phyloP scores from a whole-genome alignment of 768 basidiomycete genomes.

The Phanerodontia chrysosporium region DNA sequence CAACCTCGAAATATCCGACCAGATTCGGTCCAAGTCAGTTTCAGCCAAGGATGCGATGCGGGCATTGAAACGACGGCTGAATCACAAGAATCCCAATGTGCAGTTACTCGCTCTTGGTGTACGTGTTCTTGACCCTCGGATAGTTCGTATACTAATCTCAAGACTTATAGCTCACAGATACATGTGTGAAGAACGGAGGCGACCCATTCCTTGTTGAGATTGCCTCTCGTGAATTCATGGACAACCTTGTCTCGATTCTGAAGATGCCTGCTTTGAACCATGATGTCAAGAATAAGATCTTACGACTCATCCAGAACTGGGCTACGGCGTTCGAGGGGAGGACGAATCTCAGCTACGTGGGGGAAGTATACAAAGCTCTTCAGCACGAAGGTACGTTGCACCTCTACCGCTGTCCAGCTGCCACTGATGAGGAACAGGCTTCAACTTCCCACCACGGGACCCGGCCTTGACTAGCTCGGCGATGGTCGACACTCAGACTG shows the following conservation, averaged over 20 bases:
- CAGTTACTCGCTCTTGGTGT: conserved; percentile 85
- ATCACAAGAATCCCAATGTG: conserved; percentile 95
- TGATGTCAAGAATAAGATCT: conserved; percentile 77
- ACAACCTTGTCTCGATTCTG: conserved; percentile 86
- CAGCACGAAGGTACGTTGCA: conserved; percentile 60
- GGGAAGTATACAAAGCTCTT: conserved; percentile 75
- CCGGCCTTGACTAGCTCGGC: conserved; percentile 63
- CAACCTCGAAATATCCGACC: conserved; percentile 94
- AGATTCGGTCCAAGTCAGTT: conserved; percentile 88
- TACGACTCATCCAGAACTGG: conserved; percentile 91
- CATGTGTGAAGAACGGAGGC: conserved; percentile 95
- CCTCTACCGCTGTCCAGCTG: not conserved
- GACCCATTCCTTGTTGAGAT: conserved; percentile 85
- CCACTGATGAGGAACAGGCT: conserved; percentile 42
- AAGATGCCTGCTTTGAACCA: conserved; percentile 72
- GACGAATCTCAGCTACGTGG: conserved; percentile 64
- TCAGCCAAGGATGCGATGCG: conserved; percentile 85
- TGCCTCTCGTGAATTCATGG: conserved; percentile 88
- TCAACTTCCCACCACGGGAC: conserved; percentile 81
- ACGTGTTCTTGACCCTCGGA: conserved; percentile 29
- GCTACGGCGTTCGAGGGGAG: conserved; percentile 86
- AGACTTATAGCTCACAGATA: conserved; percentile 68
- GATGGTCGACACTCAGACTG: conserved; percentile 87
- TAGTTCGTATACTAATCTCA: conserved; percentile 1
- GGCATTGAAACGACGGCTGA: conserved; percentile 79